A percentile compares a stretch with the other conserved stretches of the same genome.
These are phyloP conservation scores for Linum tenue DNA, from an alignment of 345 rosid species.

Conservation along the genomic window DNA sequence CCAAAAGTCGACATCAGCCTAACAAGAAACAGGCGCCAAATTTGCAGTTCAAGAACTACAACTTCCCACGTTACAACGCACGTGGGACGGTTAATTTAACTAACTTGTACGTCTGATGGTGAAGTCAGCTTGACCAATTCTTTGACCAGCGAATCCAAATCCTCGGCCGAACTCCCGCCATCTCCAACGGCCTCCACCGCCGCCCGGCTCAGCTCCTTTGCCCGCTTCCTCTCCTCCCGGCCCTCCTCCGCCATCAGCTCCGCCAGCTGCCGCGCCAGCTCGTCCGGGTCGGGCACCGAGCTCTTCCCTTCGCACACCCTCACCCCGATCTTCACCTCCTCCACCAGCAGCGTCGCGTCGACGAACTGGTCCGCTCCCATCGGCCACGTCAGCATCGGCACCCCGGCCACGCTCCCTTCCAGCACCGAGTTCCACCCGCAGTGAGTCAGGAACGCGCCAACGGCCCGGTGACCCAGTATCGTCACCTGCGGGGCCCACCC, in stretches of 20 bases:
- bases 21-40: not conserved
- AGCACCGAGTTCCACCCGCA: slow-evolving; percentile 66
- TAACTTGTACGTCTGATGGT: no score
- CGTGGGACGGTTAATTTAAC: no score
- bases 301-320: slow-evolving; percentile 35
- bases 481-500: slow-evolving; percentile 53
- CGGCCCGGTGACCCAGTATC: slow-evolving; percentile 37
- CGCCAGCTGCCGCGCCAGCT: slow-evolving; percentile 24
- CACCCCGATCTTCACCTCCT: slow-evolving; percentile 39
- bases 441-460: slow-evolving; percentile 53
- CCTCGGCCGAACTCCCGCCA: slow-evolving; percentile 40
- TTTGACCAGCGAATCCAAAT: slow-evolving; percentile 37
- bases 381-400: slow-evolving; percentile 60
- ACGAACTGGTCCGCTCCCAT: slow-evolving; percentile 53
- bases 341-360: slow-evolving; percentile 41
- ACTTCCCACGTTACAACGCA: not conserved
- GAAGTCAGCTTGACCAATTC: slow-evolving; percentile 1
- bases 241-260: slow-evolving; percentile 21
- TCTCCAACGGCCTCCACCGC: slow-evolving; percentile 34
- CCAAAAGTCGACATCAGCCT: not conserved
- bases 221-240: slow-evolving; percentile 20
- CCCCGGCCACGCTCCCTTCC: slow-evolving; percentile 40
- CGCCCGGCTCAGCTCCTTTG: slow-evolving; percentile 22
- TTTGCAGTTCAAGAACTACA: not conserved
- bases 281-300: slow-evolving; percentile 28